Evolutionary conservation across 352 stramenopile genomes (phyloP), one percentile per base, ranked within the genome.

Genomic region (Phytopythium boreale): DNA sequence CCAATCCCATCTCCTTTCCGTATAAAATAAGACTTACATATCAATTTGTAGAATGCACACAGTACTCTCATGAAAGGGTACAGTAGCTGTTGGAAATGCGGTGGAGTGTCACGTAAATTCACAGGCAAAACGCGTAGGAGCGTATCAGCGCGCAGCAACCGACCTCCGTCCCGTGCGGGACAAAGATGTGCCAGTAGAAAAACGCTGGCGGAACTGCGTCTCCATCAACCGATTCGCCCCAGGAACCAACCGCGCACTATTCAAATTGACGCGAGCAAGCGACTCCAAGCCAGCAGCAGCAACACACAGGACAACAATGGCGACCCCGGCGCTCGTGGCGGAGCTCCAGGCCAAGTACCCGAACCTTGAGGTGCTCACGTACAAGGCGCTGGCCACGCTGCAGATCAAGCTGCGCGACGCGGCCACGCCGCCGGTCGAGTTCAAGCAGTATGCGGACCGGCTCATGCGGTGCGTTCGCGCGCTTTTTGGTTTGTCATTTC

Each of bases 401-500:
- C 75, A 88, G 56, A 84, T 89, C 65, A 90, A 91, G 64, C 73
- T 93, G 67, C 84, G 84, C 59, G 82, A 93, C 62, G 65, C 81
- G 62, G 76, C 75, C 39, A 89, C 81, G 71, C 69, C 82, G 41
- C 82, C 87, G 36, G 83, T 76, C 39, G 70, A 90, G 59, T 93
- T 93, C 68, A 93, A 91, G 74, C 79, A 87, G 63, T 93, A 84
- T 63, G 82, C 84, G 34, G 84, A 93, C 64, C 84, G 84, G 2
- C 75, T 93, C 68, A 93, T 93, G 84, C 66, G 81, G 82, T 89
- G 66, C 24, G 61, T 69, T 29, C 6, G 7, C 59, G 49, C 27
- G 26, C 31, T 26, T 31, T 29, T 19, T 51, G 5, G 31, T 4
- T n/a, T 24, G 27, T 10, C 14, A 31, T 57, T 31, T 19, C 0